Evolutionary conservation across 768 basidiomycete genomes (phyloP).

Genomic region (Termitomyces sp.): DNA sequence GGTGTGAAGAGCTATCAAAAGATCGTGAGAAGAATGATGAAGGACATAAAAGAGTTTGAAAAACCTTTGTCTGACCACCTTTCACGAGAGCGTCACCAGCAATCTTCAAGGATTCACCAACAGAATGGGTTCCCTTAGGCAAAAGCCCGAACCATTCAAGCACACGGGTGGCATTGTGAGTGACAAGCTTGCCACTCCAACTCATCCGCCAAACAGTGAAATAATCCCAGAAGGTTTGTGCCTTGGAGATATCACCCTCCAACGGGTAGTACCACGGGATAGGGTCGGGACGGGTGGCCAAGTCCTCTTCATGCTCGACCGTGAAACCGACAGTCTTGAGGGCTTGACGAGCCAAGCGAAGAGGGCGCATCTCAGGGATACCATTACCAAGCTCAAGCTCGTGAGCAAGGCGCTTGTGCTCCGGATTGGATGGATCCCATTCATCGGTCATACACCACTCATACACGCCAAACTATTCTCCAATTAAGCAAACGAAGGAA

Average conservation of each 20-base stretch:
- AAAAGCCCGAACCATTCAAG: constrained; percentile 77
- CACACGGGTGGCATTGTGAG: constrained; percentile 72
- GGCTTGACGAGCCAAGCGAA: constrained; percentile 68
- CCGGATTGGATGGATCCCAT: constrained; percentile 83
- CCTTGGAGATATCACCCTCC: constrained; percentile 89
- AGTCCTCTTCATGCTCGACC: constrained; percentile 89
- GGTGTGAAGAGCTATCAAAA: constrained; percentile 73
- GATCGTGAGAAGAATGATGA: background rate
- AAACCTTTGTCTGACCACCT: constrained; percentile 83
- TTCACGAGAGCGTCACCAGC: constrained; percentile 77
- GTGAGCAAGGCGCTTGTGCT: constrained; percentile 90
- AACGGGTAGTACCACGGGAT: constrained; percentile 96
- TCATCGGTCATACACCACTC: constrained; percentile 99
- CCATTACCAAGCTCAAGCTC: constrained; percentile 93
- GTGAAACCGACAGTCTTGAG: constrained; percentile 81
- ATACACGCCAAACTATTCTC: constrained; percentile 86
- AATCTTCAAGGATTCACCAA: constrained; percentile 83
- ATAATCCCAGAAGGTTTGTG: constrained; percentile 92
- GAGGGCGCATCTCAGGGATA: constrained; percentile 93
- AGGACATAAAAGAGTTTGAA: constrained; percentile 15
- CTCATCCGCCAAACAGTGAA: constrained; percentile 89
- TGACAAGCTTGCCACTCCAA: constrained; percentile 79
- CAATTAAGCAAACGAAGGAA: background rate
- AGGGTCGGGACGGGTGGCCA: constrained; percentile 77
- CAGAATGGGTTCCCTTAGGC: constrained; percentile 90